These are phyloP conservation scores for Cladophialophora bantiana DNA, from an alignment of 2,329 filamentous ascomycete species.

Conservation along the genomic window DNA sequence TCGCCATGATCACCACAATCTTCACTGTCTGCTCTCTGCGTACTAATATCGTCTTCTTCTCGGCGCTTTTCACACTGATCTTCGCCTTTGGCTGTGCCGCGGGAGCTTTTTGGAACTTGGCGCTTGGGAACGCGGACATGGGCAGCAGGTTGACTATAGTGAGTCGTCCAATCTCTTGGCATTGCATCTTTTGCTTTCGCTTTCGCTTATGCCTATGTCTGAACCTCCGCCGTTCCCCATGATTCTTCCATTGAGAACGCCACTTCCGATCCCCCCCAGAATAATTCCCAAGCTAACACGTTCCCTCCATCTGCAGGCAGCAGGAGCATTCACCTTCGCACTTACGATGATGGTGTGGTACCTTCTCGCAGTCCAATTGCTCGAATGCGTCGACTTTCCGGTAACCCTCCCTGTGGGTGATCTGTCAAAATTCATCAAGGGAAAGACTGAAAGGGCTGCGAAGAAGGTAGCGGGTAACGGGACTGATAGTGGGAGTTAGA, in stretches of 20 bases:
- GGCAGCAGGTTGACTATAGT: constrained; percentile 22
- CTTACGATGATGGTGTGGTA: constrained; percentile 62
- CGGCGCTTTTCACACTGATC: constrained; percentile 24
- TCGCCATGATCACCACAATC: constrained; percentile 25
- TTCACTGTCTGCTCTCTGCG: constrained; percentile 58
- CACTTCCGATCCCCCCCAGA: not conserved
- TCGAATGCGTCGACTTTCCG: constrained; percentile 65
- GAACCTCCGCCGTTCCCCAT: not conserved
- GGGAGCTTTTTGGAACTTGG: constrained; percentile 26
- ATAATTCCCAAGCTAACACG: not conserved
- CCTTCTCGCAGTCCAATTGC: constrained; percentile 60
- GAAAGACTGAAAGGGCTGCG: constrained; percentile 23
- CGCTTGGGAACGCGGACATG: constrained; percentile 16
- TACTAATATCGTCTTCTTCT: constrained; percentile 73
- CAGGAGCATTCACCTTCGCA: constrained; percentile 60
- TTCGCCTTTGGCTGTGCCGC: constrained; percentile 25
- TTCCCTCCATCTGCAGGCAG: constrained; percentile 41
- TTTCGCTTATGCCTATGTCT: not conserved
- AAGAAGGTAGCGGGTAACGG: constrained; percentile 9
- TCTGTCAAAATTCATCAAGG: constrained; percentile 55
- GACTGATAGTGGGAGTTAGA: constrained; percentile 2
- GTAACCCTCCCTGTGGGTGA: constrained; percentile 64
- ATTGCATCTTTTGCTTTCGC: not conserved
- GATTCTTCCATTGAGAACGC: not conserved
- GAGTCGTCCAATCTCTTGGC: constrained; percentile 1